phyloP scores from a whole-genome alignment of 2,329 filamentous ascomycete species.

The Microcera coccophila region DNA sequence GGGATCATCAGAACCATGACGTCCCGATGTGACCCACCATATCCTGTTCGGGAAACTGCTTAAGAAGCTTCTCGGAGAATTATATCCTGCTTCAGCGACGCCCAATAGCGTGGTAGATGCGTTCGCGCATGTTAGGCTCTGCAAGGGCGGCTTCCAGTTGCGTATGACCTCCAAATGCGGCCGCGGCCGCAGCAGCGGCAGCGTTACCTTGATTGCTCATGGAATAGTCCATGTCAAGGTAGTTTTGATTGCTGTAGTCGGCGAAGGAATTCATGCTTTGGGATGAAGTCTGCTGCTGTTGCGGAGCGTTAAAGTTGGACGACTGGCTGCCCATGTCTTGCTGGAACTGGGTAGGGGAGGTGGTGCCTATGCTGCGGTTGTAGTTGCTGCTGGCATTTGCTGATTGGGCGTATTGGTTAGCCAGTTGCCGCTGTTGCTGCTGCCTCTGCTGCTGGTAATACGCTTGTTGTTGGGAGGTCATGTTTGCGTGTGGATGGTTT shows the following conservation, averaged over 20 bases:
- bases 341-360: conserved; percentile 13
- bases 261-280: conserved; percentile 15
- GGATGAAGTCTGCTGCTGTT: conserved; percentile 11
- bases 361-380: conserved; percentile 9
- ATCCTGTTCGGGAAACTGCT: too few species aligned
- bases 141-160: conserved; percentile 20
- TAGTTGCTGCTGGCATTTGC: conserved; percentile 8
- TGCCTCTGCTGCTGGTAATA: conserved; percentile 11
- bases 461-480: conserved; percentile 6
- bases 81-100: conserved; percentile 8
- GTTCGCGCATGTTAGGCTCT: conserved; percentile 21
- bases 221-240: conserved; percentile 24
- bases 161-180: conserved; percentile 18
- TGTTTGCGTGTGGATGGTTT: conserved; percentile 1
- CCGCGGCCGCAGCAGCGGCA: neutral
- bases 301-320: conserved; percentile 6
- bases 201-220: neutral
- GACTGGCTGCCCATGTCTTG: conserved; percentile 15
- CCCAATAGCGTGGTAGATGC: conserved; percentile 21
- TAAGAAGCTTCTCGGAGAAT: too few species aligned
- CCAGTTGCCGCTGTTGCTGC: conserved; percentile 15
- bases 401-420: conserved; percentile 14
- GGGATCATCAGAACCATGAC: too few species aligned
- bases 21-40: too few species aligned
- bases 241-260: conserved; percentile 19